A percentile compares a stretch with the other conserved stretches of the same genome.
Evolutionary conservation across 2,329 filamentous ascomycete species (phyloP).

Genomic region (Eutypella sp.): DNA sequence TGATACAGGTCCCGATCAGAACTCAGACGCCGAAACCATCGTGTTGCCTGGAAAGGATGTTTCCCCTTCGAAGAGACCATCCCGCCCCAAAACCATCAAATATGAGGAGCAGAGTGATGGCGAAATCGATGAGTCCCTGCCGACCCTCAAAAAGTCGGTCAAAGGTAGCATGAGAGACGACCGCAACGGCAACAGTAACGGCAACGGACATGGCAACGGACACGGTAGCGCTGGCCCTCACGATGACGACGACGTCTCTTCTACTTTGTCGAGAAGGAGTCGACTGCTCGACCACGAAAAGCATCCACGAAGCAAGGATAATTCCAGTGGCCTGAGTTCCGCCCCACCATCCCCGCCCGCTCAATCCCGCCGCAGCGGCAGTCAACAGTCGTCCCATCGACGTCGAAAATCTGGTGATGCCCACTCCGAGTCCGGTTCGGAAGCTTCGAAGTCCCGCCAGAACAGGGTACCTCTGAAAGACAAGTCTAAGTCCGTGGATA

Average conservation of each 20-base stretch:
- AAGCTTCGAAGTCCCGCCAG: conserved; percentile 39
- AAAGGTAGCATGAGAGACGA: conserved; percentile 28
- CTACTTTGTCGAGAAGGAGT: conserved; percentile 45
- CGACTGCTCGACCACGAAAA: conserved; percentile 40
- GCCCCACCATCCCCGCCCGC: conserved; percentile 51
- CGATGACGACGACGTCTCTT: conserved; percentile 29
- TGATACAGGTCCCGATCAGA: conserved; percentile 47
- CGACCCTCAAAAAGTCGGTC: conserved; percentile 29
- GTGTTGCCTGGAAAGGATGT: conserved; percentile 62
- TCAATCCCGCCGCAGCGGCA: conserved; percentile 25
- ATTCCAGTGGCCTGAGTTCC: conserved; percentile 54
- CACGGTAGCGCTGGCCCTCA: conserved; percentile 20
- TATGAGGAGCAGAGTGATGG: conserved; percentile 59
- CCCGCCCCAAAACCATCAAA: conserved; percentile 57
- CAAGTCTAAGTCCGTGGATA: conserved; percentile 43
- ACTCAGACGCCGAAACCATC: conserved; percentile 69
- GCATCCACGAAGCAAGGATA: conserved; percentile 41
- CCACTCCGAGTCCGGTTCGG: conserved; percentile 52
- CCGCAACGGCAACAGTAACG: conserved; percentile 9
- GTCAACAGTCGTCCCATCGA: conserved; percentile 25
- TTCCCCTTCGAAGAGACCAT: conserved; percentile 60
- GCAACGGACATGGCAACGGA: conserved; percentile 28
- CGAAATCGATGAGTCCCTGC: conserved; percentile 37
- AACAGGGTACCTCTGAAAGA: conserved; percentile 45
- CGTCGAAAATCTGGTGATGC: conserved; percentile 35